phyloP scores from a whole-genome alignment of 1,284 basidiomycete species.

The Phylloboletellus chloephorus region DNA sequence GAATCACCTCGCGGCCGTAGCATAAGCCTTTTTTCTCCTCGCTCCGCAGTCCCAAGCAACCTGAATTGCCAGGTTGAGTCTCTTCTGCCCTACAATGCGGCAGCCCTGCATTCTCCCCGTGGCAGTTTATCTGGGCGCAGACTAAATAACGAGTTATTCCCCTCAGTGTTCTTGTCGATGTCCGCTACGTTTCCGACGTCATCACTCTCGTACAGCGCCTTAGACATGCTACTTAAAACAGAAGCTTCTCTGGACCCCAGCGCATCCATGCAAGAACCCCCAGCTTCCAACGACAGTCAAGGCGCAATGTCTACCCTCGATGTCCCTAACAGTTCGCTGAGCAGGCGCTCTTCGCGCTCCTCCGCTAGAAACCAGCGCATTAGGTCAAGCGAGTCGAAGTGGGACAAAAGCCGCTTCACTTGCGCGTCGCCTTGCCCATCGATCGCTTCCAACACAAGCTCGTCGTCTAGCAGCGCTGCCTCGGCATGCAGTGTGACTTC shows the following conservation, averaged over 20 bases:
- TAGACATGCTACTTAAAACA: slow-evolving; percentile 32
- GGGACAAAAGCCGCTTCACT: slow-evolving; percentile 29
- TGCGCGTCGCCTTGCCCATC: slow-evolving; percentile 29
- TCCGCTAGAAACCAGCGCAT: slow-evolving; percentile 26
- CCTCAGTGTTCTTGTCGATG: slow-evolving; percentile 21
- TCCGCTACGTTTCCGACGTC: slow-evolving; percentile 28
- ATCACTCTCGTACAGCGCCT: slow-evolving; percentile 29
- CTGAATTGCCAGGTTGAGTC: slow-evolving; percentile 18
- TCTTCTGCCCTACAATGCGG: slow-evolving; percentile 31
- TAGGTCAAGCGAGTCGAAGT: slow-evolving; percentile 22
- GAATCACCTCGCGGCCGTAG: slow-evolving; percentile 31
- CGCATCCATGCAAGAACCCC: slow-evolving; percentile 14
- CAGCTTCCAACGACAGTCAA: slow-evolving; percentile 12
- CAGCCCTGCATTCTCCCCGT: slow-evolving; percentile 28
- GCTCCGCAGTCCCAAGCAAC: slow-evolving; percentile 23
- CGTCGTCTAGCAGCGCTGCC: slow-evolving; percentile 22
- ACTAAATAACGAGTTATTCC: slow-evolving; percentile 22
- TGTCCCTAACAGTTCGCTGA: slow-evolving; percentile 22
- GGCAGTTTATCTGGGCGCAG: slow-evolving; percentile 22
- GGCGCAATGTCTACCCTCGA: slow-evolving; percentile 26
- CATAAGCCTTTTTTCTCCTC: slow-evolving; percentile 33
- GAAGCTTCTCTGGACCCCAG: slow-evolving; percentile 21
- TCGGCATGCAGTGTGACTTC: slow-evolving; percentile 26
- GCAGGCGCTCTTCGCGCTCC: slow-evolving; percentile 28
- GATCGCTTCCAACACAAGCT: slow-evolving; percentile 19